Evolutionary conservation across 2,329 filamentous ascomycete genomes (phyloP).

Genomic region (Cercospora sp.): DNA sequence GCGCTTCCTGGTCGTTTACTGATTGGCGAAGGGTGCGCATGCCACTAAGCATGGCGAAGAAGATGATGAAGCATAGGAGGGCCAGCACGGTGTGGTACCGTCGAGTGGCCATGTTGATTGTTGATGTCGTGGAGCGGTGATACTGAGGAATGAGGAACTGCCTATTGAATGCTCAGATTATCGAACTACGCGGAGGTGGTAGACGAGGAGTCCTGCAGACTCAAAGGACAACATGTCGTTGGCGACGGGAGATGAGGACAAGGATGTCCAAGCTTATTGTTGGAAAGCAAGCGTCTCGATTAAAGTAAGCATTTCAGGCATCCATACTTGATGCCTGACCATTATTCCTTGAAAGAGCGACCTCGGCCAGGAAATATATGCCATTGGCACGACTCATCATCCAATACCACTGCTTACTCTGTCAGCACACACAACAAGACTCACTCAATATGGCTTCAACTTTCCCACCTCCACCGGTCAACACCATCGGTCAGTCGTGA

Average conservation of each 20-base stretch:
- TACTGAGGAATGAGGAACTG: neutral
- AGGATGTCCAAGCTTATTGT: neutral
- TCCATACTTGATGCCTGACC: neutral
- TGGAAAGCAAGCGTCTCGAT: neutral
- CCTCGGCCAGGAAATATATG: slow-evolving; percentile 9
- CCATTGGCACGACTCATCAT: slow-evolving; percentile 10
- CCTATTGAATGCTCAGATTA: neutral
- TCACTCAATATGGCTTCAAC: slow-evolving; percentile 34
- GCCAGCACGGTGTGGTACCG: slow-evolving; percentile 15
- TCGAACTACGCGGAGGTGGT: neutral
- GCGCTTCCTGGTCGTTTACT: neutral
- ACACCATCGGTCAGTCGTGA: slow-evolving; percentile 64
- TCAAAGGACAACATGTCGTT: neutral
- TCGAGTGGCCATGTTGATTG: slow-evolving; percentile 11
- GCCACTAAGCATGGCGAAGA: slow-evolving; percentile 49
- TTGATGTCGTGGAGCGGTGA: neutral
- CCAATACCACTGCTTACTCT: neutral
- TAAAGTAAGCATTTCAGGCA: neutral
- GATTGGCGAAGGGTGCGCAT: slow-evolving; percentile 13
- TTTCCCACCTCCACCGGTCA: slow-evolving; percentile 76
- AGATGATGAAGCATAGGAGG: slow-evolving; percentile 33
- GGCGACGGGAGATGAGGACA: neutral
- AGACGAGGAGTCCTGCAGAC: neutral
- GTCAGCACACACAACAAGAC: neutral
- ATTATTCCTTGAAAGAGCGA: slow-evolving; percentile 1